A percentile compares a stretch with the other conserved stretches of the same genome.
These are phyloP conservation scores for Sicyos edulis DNA, from an alignment of 306 rosid species.

Conservation along the genomic window DNA sequence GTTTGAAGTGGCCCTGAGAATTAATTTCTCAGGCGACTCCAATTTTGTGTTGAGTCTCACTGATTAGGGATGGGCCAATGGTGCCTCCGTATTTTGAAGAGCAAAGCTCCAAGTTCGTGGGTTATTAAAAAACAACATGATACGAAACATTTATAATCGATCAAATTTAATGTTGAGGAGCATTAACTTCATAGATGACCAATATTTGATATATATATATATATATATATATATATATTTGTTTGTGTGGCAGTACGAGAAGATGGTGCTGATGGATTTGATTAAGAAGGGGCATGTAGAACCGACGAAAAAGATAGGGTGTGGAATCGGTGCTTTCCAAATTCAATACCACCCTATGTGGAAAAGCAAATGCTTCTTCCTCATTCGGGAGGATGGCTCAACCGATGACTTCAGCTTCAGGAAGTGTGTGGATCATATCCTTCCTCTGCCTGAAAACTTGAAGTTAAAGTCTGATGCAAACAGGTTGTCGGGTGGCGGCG, in stretches of 20 bases:
- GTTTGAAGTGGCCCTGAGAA: no score
- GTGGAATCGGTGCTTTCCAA: slow-evolving; percentile 53
- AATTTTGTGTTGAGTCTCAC: no score
- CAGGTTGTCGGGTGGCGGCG: slow-evolving; percentile 48
- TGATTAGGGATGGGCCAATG: no score
- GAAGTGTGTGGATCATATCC: slow-evolving; percentile 72
- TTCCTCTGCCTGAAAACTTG: slow-evolving; percentile 76
- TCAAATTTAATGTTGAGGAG: neutral
- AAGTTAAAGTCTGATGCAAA: slow-evolving; percentile 42
- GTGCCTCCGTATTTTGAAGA: no score
- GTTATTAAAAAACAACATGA: neutral
- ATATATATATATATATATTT: no score
- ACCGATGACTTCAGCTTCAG: slow-evolving; percentile 84
- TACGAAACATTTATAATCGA: no score
- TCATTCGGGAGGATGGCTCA: slow-evolving; percentile 55
- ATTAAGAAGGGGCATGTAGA: slow-evolving; percentile 65
- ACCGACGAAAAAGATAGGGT: slow-evolving; percentile 49
- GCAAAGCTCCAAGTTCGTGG: no score
- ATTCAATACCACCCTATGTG: slow-evolving; percentile 63
- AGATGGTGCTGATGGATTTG: slow-evolving; percentile 55
- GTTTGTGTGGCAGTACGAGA: slow-evolving; percentile 61
- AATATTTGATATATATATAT: no score
- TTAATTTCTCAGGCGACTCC: no score
- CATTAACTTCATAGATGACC: no score
- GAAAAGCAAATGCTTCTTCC: slow-evolving; percentile 77